These are phyloP conservation scores for Alternaria sp. DNA, from an alignment of 2,329 filamentous ascomycete species.

Conservation along the genomic window DNA sequence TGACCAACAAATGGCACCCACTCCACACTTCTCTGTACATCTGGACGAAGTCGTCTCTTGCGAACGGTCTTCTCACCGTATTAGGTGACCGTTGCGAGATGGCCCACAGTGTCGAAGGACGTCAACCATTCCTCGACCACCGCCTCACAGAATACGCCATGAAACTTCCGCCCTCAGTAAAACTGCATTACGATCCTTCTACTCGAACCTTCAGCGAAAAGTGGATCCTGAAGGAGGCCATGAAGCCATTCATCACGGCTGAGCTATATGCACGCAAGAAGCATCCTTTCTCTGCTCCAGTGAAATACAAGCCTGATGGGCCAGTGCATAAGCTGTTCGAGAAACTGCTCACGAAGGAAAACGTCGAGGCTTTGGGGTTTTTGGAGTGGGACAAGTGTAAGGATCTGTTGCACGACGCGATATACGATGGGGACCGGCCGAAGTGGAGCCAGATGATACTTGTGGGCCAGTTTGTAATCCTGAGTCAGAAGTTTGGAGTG, in stretches of 20 bases:
- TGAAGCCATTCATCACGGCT: constrained; percentile 60
- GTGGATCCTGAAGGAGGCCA: constrained; percentile 62
- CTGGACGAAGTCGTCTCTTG: constrained; percentile 32
- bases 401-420: constrained; percentile 20
- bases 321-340: constrained; percentile 53
- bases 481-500: constrained; percentile 22
- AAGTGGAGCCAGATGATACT: constrained; percentile 29
- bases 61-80: constrained; percentile 52
- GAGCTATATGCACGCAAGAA: constrained; percentile 63
- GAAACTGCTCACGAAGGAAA: constrained; percentile 38
- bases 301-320: constrained; percentile 53
- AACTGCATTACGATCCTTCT: constrained; percentile 45
- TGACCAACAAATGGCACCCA: constrained; percentile 34
- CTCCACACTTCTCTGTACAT: constrained; percentile 37
- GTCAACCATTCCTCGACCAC: constrained; percentile 55
- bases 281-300: constrained; percentile 60
- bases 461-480: constrained; percentile 27
- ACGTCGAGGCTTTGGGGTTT: constrained; percentile 40
- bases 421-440: constrained; percentile 20
- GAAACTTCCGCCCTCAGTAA: constrained; percentile 48
- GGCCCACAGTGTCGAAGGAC: constrained; percentile 54
- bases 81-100: constrained; percentile 59
- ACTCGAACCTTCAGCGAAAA: constrained; percentile 53
- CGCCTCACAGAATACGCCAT: constrained; percentile 53
- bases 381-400: constrained; percentile 25